These are phyloP conservation scores for Magnusiomyces suaveolens DNA, from an alignment of 1,139 yeast genomes.

Conservation along the genomic window DNA sequence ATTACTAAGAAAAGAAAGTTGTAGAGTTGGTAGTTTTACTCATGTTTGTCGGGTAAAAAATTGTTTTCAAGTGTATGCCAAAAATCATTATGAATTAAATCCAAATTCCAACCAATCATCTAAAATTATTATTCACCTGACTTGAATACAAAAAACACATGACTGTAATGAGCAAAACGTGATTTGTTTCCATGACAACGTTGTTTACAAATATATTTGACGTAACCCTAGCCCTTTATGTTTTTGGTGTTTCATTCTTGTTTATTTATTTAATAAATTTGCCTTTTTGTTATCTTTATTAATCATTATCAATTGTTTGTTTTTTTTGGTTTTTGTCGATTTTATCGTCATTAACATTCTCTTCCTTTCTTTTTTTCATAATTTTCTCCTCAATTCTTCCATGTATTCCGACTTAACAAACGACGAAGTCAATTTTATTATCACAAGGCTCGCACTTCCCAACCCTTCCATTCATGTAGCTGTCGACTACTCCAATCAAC, in stretches of 20 bases:
- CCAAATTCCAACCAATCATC: not conserved
- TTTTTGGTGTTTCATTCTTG: too few relatives aligned
- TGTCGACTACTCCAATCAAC: slow-evolving; percentile 50
- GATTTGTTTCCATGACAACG: too few relatives aligned
- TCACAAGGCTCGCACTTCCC: slow-evolving; percentile 38
- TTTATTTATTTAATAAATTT: too few relatives aligned
- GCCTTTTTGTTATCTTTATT: not conserved
- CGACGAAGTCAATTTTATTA: slow-evolving; percentile 40
- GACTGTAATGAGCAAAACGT: too few relatives aligned
- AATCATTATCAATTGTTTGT: too few relatives aligned
- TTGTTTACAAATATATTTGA: too few relatives aligned
- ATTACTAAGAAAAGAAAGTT: not conserved
- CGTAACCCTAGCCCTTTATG: not conserved
- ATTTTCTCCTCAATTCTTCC: not conserved
- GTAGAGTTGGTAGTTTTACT: not conserved
- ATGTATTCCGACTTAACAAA: slow-evolving; percentile 7
- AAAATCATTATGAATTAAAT: not conserved
- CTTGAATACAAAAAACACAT: too few relatives aligned
- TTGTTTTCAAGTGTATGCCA: too few relatives aligned
- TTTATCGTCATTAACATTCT: too few relatives aligned
- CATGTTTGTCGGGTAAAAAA: too few relatives aligned
- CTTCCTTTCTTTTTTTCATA: too few relatives aligned
- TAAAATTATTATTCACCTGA: not conserved
- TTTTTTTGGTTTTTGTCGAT: too few relatives aligned
- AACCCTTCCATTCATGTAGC: slow-evolving; percentile 39